Base-by-base conservation (phyloP, 1,284 basidiomycete species). In the Porogramme epimiltina region DNA sequence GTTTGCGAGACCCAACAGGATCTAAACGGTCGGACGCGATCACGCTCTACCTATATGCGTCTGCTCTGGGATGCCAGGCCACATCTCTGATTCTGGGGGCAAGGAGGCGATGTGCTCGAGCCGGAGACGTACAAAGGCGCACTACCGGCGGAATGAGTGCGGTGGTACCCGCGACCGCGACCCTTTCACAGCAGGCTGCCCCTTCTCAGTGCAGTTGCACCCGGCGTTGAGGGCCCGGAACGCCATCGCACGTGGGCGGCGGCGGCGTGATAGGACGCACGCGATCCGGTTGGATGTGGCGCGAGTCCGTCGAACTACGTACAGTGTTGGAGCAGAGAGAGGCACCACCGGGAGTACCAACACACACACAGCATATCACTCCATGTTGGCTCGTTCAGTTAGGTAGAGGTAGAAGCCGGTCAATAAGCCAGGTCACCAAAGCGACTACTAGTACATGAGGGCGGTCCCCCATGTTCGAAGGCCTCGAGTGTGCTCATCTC, bases 101-200 rank as follows among this genome's bases (percentile, higher is more conserved):
- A 85, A 60, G 75, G 76, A 55, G 94, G 84, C 18, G 83, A 90
- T 53, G 93, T 92, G 4, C 81, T 95, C 48, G 73, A 84, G 39
- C 93, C 94, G 0, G 73, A 83, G 45, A 79, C 86, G 10, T 97
- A 94, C 70, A 73, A 78, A 13, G 74, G 84, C 49, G 73, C 95
- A 18, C 76, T 96, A 28, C 76, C 82, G 2, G n/a, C n/a, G 70
- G 71, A 46, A 81, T 80, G 24, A 81, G 82, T 13, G 93, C 91
- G 3, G 90, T 97, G 22, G 93, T 98, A 33, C 94, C 97, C 67
- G 96, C 97, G 1, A 80, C 98, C n/a, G 96, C 97, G 38, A 93
- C 89, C 34, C 82, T 99, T 44, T 77, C 98, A 43, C 93, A 97
- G 69, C 83, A 87, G 61, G 22, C 61, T 78, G 11, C 80, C 79